Conservation (phyloP, 192 early-diverging fungal genomes). For the Piromyces sp. region DNA sequence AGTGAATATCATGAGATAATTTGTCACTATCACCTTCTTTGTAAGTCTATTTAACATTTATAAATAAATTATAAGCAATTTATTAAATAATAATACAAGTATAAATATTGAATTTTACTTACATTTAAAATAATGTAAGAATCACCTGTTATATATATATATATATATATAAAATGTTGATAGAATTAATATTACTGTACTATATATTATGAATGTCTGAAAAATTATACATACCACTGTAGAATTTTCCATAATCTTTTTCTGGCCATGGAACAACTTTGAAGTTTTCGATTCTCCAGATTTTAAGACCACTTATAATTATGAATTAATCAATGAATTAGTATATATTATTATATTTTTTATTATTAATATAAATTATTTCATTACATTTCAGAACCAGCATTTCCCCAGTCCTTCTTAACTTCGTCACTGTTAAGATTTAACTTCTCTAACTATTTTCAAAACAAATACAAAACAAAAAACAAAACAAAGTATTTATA, state of each 20-base stretch:
- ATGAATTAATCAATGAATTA: neutral
- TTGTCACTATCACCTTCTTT: no score
- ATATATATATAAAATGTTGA: no score
- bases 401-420: neutral
- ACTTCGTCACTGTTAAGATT: neutral
- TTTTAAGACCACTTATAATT: slow-evolving; percentile 29
- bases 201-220: no score
- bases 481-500: no score
- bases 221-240: slow-evolving; percentile 19
- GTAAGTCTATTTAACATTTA: no score
- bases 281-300: slow-evolving; percentile 71
- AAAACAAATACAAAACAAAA: no score
- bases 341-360: neutral
- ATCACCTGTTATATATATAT: slow-evolving; percentile 20
- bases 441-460: neutral
- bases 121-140: slow-evolving; percentile 63
- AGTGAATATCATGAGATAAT: slow-evolving; percentile 52
- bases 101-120: no score
- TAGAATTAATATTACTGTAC: no score
- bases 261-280: slow-evolving; percentile 43
- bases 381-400: neutral
- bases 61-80: no score
- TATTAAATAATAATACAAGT: no score
- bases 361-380: no score
- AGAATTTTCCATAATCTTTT: slow-evolving; percentile 45